phyloP scores from a whole-genome alignment of 140 eudicot genomes.

The Bidens hawaiensis region DNA sequence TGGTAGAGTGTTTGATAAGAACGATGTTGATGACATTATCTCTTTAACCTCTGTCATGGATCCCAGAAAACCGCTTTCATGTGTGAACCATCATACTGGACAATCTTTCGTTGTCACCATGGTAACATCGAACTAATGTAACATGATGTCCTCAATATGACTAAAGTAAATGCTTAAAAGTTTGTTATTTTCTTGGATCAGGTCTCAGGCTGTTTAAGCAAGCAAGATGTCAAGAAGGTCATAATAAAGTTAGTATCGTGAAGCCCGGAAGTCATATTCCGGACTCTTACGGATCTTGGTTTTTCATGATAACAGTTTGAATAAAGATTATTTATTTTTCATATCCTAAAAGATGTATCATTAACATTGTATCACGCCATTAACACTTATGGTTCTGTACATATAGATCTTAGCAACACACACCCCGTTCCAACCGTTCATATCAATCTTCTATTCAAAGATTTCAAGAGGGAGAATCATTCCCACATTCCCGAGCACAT shows the following conservation, averaged over 20 bases:
- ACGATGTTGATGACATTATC: slow-evolving; percentile 36
- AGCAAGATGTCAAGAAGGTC: slow-evolving; percentile 32
- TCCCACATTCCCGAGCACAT: too few species aligned
- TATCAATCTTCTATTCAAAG: too few species aligned
- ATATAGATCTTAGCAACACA: too few species aligned
- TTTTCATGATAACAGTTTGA: slow-evolving; percentile 75
- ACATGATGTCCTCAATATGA: not conserved
- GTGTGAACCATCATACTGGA: slow-evolving; percentile 48
- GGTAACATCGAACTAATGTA: slow-evolving; percentile 29
- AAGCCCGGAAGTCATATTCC: slow-evolving; percentile 61
- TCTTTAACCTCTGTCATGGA: slow-evolving; percentile 42
- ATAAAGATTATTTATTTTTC: not conserved
- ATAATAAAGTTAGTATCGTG: slow-evolving; percentile 36
- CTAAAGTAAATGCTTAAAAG: too few species aligned
- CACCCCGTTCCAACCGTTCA: too few species aligned
- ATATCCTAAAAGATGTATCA: too few species aligned
- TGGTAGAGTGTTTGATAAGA: slow-evolving; percentile 8
- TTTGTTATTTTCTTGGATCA: slow-evolving; percentile 21
- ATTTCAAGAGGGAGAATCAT: too few species aligned
- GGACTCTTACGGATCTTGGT: slow-evolving; percentile 65
- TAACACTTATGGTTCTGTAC: too few species aligned
- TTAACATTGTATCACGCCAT: too few species aligned
- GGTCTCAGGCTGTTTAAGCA: slow-evolving; percentile 53
- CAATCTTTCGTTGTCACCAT: slow-evolving; percentile 61
- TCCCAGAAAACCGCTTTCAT: slow-evolving; percentile 44